Evolutionary conservation across 164 flowering plant genomes (phyloP).

Genomic region (Stephania japonica): DNA sequence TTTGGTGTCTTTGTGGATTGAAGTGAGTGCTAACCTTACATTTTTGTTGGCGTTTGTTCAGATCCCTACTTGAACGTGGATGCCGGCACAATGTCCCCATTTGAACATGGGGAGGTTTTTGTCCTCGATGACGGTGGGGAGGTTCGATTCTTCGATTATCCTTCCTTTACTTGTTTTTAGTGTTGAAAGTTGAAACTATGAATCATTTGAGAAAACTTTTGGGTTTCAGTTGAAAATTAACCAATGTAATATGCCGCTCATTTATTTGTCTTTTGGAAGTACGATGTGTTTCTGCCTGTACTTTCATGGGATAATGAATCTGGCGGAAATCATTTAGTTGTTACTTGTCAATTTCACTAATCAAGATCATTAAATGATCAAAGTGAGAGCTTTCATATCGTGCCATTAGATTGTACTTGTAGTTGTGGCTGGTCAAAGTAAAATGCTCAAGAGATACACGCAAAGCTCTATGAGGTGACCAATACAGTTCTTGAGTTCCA

Average conservation of each 20-base stretch:
- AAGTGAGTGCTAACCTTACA: background rate
- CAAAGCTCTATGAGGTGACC: too few species aligned
- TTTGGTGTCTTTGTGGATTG: background rate
- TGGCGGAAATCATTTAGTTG: too few species aligned
- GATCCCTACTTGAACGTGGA: constrained; percentile 96
- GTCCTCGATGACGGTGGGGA: constrained; percentile 99
- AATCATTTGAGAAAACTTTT: background rate
- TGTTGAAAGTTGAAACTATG: background rate
- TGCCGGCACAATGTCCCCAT: constrained; percentile 99
- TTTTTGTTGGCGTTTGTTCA: constrained; percentile 22
- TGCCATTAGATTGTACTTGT: too few species aligned
- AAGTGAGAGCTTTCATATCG: too few species aligned
- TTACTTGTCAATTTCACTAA: too few species aligned
- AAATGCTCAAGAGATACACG: too few species aligned
- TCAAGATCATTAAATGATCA: too few species aligned
- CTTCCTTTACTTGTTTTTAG: background rate
- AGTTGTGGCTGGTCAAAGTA: too few species aligned
- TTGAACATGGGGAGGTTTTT: constrained; percentile 97
- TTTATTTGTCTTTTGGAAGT: too few species aligned
- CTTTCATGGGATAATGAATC: too few species aligned
- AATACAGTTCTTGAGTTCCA: too few species aligned
- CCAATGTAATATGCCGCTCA: background rate
- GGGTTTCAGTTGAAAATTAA: background rate
- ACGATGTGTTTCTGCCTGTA: too few species aligned
- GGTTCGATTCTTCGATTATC: constrained; percentile 30